Conservation (phyloP, 768 basidiomycete species). For the Lentinula detonsa region DNA sequence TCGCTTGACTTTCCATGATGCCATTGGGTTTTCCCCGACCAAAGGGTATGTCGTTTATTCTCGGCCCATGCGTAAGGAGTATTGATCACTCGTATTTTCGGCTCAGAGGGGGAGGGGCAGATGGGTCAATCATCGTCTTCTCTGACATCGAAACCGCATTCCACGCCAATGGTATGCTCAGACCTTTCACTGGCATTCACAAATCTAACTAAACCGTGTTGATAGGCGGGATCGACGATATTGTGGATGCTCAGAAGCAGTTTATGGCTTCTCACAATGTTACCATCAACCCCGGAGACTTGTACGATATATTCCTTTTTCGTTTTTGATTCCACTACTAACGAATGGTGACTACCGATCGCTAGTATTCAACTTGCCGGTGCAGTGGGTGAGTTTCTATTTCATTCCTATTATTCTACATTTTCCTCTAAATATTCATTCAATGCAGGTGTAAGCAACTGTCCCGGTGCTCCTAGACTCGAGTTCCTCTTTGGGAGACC, state of each 20-base stretch:
- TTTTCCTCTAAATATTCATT: not conserved
- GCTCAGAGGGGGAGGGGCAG: slow-evolving; percentile 18
- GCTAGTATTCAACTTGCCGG: slow-evolving; percentile 30
- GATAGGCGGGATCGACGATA: slow-evolving; percentile 23
- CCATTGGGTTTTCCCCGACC: slow-evolving; percentile 34
- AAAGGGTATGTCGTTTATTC: slow-evolving; percentile 18
- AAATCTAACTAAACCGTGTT: not conserved
- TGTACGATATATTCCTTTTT: slow-evolving; percentile 17
- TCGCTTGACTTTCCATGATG: slow-evolving; percentile 34
- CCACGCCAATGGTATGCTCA: slow-evolving; percentile 19
- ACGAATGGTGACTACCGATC: not conserved
- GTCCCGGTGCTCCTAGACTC: slow-evolving; percentile 27
- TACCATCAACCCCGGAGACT: slow-evolving; percentile 25
- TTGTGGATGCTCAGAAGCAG: slow-evolving; percentile 19
- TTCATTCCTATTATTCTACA: no score
- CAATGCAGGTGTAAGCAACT: slow-evolving; percentile 18
- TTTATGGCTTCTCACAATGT: slow-evolving; percentile 19
- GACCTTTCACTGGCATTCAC: no score
- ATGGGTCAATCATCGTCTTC: slow-evolving; percentile 33
- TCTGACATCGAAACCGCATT: slow-evolving; percentile 24
- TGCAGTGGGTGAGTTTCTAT: slow-evolving; percentile 18
- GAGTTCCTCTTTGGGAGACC: slow-evolving; percentile 32
- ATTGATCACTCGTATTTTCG: not conserved
- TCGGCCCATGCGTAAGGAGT: not conserved
- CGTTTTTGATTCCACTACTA: not conserved